Percentiles rank a stretch among this genome's conserved stretches.
phyloP scores from a whole-genome alignment of 179 eudicot genomes.

The Carnegiea gigantea region DNA sequence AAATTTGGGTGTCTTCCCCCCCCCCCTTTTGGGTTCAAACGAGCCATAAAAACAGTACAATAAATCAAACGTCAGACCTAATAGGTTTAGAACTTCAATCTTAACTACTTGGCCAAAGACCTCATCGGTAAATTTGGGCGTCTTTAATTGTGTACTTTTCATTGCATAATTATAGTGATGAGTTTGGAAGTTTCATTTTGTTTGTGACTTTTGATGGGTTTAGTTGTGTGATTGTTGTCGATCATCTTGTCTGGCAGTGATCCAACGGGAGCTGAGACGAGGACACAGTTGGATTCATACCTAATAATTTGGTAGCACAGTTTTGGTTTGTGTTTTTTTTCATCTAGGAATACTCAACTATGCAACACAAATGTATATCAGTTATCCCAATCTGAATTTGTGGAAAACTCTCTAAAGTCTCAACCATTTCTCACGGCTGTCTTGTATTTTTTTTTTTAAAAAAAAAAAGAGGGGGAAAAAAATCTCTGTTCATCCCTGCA shows the following conservation, averaged over 20 bases:
- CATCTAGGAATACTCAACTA: background rate
- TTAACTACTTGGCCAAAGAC: too few relatives aligned
- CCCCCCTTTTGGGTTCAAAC: too few relatives aligned
- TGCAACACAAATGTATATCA: background rate
- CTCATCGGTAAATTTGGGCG: background rate
- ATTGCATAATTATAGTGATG: background rate
- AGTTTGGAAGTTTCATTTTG: background rate
- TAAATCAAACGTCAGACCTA: too few relatives aligned
- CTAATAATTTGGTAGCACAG: background rate
- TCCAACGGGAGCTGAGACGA: background rate
- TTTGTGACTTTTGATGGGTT: background rate
- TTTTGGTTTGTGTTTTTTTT: background rate
- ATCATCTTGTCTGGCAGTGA: background rate
- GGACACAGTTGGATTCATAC: background rate
- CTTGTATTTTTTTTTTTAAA: background rate
- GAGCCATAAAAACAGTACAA: too few relatives aligned
- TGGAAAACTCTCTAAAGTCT: background rate
- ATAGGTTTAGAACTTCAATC: too few relatives aligned
- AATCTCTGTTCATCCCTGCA: background rate
- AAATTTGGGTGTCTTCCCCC: too few relatives aligned
- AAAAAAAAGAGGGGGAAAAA: background rate
- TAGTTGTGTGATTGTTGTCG: background rate
- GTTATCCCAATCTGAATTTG: background rate
- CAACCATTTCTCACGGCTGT: background rate
- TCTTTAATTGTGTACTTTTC: background rate